These are phyloP conservation scores for Gyrodon lividus DNA, from an alignment of 768 basidiomycete genomes.

Conservation along the genomic window DNA sequence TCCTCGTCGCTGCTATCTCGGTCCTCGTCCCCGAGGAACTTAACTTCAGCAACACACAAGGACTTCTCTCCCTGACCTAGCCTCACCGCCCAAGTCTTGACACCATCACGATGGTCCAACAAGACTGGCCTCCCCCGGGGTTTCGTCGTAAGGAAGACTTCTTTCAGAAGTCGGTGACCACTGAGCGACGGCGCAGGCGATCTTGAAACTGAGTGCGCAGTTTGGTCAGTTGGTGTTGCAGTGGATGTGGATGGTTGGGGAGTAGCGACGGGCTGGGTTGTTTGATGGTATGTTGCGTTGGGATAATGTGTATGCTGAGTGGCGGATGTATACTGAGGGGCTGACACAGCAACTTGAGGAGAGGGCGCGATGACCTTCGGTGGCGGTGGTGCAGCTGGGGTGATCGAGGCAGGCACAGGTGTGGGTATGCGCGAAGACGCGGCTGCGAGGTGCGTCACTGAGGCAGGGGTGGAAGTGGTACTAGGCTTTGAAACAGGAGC, in stretches of 20 bases:
- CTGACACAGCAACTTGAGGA: conserved; percentile 34
- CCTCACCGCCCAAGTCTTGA: conserved; percentile 70
- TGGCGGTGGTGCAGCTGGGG: conserved; percentile 8
- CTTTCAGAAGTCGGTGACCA: conserved; percentile 47
- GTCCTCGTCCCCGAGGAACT: conserved; percentile 56
- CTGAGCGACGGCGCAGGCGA: conserved; percentile 30
- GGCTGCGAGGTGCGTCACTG: conserved; percentile 21
- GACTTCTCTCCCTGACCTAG: conserved; percentile 57
- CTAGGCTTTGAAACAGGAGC: conserved; percentile 29
- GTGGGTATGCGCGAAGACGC: conserved; percentile 22
- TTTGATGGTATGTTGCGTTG: conserved; percentile 47
- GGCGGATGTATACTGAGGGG: conserved; percentile 34
- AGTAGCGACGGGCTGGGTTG: conserved; percentile 23
- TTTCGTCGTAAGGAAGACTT: conserved; percentile 52
- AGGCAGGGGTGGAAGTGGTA: conserved; percentile 14
- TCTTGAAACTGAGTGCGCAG: conserved; percentile 32
- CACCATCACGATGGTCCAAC: conserved; percentile 68
- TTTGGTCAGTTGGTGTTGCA: conserved; percentile 10
- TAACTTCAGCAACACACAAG: conserved; percentile 52
- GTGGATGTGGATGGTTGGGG: conserved; percentile 18
- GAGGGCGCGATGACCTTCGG: conserved; percentile 24
- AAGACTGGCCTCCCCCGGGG: conserved; percentile 58
- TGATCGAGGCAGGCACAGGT: conserved; percentile 14
- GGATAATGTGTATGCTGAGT: conserved; percentile 51
- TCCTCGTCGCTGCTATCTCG: conserved; percentile 58